These are phyloP conservation scores for Maudiozyma turicensis DNA, from an alignment of 805 yeast genomes.

Conservation along the genomic window DNA sequence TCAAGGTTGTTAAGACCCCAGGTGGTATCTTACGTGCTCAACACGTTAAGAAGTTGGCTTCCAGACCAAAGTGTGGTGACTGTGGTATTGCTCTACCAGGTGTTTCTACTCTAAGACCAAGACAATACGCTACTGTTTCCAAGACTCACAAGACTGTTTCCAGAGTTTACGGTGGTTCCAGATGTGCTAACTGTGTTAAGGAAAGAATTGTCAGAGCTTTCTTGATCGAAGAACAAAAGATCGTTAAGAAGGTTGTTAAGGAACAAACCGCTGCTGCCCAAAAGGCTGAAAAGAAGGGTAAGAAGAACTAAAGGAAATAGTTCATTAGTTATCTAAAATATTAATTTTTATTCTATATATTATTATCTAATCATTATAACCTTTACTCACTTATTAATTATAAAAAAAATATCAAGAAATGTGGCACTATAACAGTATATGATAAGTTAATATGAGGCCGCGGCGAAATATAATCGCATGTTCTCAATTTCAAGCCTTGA, in stretches of 20 bases:
- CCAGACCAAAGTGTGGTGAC: constrained; percentile 85
- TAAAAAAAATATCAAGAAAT: background rate
- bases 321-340: background rate
- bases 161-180: constrained; percentile 99
- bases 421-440: background rate
- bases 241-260: constrained; percentile 97
- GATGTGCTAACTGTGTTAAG: constrained; percentile 97
- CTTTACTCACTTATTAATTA: background rate
- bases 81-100: constrained; percentile 76
- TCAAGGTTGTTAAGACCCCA: constrained; percentile 99
- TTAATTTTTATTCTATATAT: constrained; percentile 1
- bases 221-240: constrained; percentile 99
- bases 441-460: too few species aligned
- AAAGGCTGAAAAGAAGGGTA: constrained; percentile 39
- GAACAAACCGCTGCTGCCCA: constrained; percentile 87
- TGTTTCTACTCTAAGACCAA: constrained; percentile 93
- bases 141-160: constrained; percentile 96
- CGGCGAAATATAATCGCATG: too few species aligned
- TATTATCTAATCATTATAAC: background rate
- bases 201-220: constrained; percentile 99
- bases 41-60: constrained; percentile 85
- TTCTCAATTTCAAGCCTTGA: too few species aligned
- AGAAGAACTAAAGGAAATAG: constrained; percentile 13
- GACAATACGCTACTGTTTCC: constrained; percentile 90
- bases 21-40: constrained; percentile 98